Evolutionary conservation across 2,329 filamentous ascomycete species (phyloP).

Genomic region (Verticillium isaacii): DNA sequence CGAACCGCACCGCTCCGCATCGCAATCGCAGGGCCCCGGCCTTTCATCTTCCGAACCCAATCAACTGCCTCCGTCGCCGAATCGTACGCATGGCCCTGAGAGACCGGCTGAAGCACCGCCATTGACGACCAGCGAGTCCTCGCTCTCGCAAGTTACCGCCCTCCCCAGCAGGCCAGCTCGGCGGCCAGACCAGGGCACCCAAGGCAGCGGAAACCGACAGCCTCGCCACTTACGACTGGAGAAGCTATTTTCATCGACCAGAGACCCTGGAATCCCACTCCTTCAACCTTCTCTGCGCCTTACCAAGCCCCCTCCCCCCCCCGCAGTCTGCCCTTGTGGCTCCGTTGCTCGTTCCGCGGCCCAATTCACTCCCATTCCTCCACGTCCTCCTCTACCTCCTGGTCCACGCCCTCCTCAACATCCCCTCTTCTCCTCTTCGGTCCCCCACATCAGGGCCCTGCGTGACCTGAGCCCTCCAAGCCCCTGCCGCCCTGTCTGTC

Average conservation of each 20-base stretch:
- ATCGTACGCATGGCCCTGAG: background rate
- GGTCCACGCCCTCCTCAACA: background rate
- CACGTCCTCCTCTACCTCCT: background rate
- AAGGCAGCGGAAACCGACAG: background rate
- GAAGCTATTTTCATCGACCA: background rate
- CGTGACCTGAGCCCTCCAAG: conserved; percentile 20
- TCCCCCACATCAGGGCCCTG: conserved; percentile 26
- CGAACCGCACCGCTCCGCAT: background rate
- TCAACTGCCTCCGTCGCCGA: conserved; percentile 4
- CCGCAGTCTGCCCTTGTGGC: conserved; percentile 4
- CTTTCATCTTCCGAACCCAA: conserved; percentile 5
- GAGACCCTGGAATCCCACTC: background rate
- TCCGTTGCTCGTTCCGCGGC: background rate
- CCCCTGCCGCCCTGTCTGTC: background rate
- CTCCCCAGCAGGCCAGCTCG: background rate
- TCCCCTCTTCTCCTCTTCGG: background rate
- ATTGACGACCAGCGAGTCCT: background rate
- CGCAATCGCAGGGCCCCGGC: conserved; percentile 3
- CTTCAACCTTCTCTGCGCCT: conserved; percentile 5
- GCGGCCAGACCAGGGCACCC: background rate
- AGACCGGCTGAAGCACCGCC: background rate
- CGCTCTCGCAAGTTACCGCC: background rate
- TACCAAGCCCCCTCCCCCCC: background rate
- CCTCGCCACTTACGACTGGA: background rate
- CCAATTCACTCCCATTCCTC: background rate